Percentiles rank a stretch among this genome's conserved stretches.
Conservation (phyloP, 495 filamentous ascomycete species). For the Penicillium salamii region DNA sequence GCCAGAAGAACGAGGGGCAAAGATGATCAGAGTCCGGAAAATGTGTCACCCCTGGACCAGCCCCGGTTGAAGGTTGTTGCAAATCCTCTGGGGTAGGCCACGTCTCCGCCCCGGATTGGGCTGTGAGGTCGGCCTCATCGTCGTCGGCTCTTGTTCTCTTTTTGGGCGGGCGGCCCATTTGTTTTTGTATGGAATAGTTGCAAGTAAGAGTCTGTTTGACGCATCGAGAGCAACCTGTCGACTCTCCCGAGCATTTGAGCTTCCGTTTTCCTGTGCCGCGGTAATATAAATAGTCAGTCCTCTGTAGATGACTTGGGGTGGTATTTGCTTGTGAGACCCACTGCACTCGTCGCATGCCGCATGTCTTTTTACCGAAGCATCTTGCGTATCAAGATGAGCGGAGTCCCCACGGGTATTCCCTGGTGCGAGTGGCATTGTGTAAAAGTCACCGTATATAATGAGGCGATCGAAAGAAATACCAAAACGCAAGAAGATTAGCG, state of each 20-base stretch:
- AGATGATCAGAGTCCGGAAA: slow-evolving; percentile 22
- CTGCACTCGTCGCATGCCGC: slow-evolving; percentile 45
- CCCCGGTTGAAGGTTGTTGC: slow-evolving; percentile 12
- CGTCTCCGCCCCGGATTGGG: slow-evolving; percentile 10
- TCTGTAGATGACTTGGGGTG: slow-evolving; percentile 1
- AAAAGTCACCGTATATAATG: background rate
- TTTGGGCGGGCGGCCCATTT: slow-evolving; percentile 48
- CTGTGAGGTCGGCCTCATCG: slow-evolving; percentile 15
- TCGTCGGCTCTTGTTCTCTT: slow-evolving; percentile 39
- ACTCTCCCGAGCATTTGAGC: slow-evolving; percentile 48
- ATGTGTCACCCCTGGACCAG: slow-evolving; percentile 2
- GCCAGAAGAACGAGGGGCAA: slow-evolving; percentile 26
- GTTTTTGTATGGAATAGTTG: slow-evolving; percentile 47
- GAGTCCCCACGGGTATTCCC: background rate
- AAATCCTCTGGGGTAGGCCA: slow-evolving; percentile 26
- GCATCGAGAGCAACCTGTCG: slow-evolving; percentile 41
- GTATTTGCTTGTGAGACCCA: slow-evolving; percentile 14
- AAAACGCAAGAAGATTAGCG: slow-evolving; percentile 11
- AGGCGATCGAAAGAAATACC: background rate
- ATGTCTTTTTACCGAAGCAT: slow-evolving; percentile 29
- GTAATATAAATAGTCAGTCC: slow-evolving; percentile 15
- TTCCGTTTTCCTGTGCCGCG: slow-evolving; percentile 40
- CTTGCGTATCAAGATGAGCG: background rate
- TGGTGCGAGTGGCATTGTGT: slow-evolving; percentile 2
- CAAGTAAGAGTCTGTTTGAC: slow-evolving; percentile 40